These are phyloP conservation scores for Cajanus cajan DNA, from an alignment of 306 rosid species.

Conservation along the genomic window DNA sequence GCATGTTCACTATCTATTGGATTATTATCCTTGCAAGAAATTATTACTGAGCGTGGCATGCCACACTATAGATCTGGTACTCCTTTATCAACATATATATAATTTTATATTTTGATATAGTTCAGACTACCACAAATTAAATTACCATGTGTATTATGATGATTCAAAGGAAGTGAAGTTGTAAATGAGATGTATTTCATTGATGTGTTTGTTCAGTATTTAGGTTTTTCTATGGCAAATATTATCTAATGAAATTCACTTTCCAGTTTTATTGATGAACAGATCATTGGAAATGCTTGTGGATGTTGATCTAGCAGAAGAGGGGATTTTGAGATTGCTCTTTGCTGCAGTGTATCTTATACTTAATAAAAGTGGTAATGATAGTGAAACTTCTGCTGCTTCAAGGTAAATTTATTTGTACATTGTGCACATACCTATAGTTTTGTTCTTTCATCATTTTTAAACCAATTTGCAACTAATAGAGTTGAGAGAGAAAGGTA, in stretches of 20 bases:
- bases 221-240: conserved; percentile 35
- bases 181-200: conserved; percentile 19
- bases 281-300: conserved; percentile 97
- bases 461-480: conserved; percentile 4
- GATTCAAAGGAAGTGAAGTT: conserved; percentile 24
- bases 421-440: background rate
- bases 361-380: conserved; percentile 70
- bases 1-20: background rate
- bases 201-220: conserved; percentile 21
- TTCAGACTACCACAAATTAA: conserved; percentile 10
- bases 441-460: conserved; percentile 25
- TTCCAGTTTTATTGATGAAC: conserved; percentile 58
- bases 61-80: background rate
- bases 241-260: conserved; percentile 51
- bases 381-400: conserved; percentile 82
- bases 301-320: conserved; percentile 81
- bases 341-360: conserved; percentile 85
- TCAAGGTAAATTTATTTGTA: conserved; percentile 65
- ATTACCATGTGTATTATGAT: background rate
- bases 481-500: too few relatives aligned
- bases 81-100: background rate
- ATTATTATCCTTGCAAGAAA: background rate
- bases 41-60: background rate
- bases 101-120: background rate
- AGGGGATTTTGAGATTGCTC: conserved; percentile 82